Evolutionary conservation across 169 alveolate species (phyloP).

Genomic region (Babesia gibsoni): DNA sequence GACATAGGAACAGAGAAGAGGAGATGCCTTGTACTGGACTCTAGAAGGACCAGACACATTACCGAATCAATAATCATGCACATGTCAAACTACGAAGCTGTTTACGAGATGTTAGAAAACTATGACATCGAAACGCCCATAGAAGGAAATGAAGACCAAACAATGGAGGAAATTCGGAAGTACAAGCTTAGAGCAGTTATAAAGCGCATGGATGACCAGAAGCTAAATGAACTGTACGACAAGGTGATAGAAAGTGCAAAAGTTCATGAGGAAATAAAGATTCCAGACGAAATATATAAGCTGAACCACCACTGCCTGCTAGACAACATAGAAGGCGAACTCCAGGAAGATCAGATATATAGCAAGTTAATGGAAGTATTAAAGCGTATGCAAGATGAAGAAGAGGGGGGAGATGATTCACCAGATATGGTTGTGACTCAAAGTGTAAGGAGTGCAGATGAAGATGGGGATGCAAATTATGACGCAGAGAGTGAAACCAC

Average conservation of each 20-base stretch:
- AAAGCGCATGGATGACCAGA: slow-evolving; percentile 18
- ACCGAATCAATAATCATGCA: slow-evolving; percentile 35
- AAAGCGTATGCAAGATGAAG: background rate
- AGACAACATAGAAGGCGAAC: background rate
- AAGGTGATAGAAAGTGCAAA: slow-evolving; percentile 17
- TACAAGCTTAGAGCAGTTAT: slow-evolving; percentile 16
- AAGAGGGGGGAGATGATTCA: background rate
- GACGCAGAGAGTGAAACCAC: background rate
- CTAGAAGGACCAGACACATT: slow-evolving; percentile 6
- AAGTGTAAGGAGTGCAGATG: background rate
- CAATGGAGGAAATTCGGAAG: slow-evolving; percentile 27
- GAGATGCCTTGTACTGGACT: slow-evolving; percentile 7
- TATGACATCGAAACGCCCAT: slow-evolving; percentile 7
- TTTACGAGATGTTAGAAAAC: slow-evolving; percentile 17
- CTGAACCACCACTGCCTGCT: slow-evolving; percentile 5
- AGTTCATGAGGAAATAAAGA: background rate
- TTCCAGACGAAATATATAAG: slow-evolving; percentile 25
- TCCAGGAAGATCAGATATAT: background rate
- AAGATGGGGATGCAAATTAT: background rate
- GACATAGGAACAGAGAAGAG: slow-evolving; percentile 3
- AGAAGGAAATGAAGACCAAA: background rate
- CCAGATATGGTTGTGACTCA: background rate
- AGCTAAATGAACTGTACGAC: slow-evolving; percentile 13
- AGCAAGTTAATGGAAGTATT: background rate
- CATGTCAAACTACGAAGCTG: slow-evolving; percentile 39